Base-by-base conservation (phyloP, 2,329 filamentous ascomycete species). In the Stagonosporopsis rhizophila region DNA sequence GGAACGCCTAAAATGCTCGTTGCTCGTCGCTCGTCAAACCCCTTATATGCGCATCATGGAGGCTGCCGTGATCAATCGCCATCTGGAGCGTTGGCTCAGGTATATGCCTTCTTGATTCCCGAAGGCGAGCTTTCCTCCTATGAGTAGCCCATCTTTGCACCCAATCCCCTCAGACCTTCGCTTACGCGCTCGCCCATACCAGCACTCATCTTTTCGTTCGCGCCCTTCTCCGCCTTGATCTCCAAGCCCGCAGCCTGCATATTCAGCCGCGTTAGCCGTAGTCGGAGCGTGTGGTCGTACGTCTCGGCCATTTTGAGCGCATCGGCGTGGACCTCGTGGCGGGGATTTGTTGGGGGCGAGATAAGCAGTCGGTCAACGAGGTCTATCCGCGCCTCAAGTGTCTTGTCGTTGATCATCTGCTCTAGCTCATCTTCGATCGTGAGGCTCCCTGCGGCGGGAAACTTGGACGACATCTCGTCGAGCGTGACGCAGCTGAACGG, bases 401-500 rank as follows among this genome's bases (percentile, higher is more conserved):
- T 82, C 7, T 87, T 87, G 12, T 82, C 80, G 47, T 87, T 82
- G 66, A 99, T 97, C 86, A 98, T 90, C 0, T 76, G 74, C 25
- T 89, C 84, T 28, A 98, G 81, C 76, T 99, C 95, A 22, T 82
- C 79, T 67, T 92, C 87, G 42, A 94, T 87, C 39, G 63, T 64
- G 2, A 57, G 37, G 38, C 60, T 65, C 15, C 66, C 70, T 4
- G 84, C 84, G 0, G 85, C 79, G 2, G 82, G 87, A 75, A 99
- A 98, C 2, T 91, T 88, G 32, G 84, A 81, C 8, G 90, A 87
- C 81, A 99, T 86, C 58, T 87, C 92, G 19, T 88, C 83, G 4
- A 98, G 81, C 0, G 90, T 93, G 59, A 97, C 92, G 63, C 88
- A 89, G 38, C 89, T 96, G 75, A 96, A 99, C 0, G 95, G 93